Conservation (phyloP, 192 early-diverging fungal genomes). For the Globomyces pollinis-pini region DNA sequence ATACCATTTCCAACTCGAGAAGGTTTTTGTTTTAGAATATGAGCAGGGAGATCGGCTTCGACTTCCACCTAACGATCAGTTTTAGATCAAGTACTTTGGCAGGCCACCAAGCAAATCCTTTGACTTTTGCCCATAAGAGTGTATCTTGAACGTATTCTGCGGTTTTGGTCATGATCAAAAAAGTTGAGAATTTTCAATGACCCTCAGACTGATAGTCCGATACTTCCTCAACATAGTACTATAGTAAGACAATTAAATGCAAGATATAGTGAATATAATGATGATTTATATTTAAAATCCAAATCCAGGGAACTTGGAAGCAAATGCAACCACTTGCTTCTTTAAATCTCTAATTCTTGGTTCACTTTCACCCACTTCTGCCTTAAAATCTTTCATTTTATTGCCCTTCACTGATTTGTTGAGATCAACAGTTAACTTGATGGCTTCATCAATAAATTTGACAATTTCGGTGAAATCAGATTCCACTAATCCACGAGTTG, state of each 20-base stretch:
- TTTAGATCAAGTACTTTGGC: background rate
- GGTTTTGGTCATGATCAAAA: no score
- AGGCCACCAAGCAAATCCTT: constrained; percentile 7
- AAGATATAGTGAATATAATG: no score
- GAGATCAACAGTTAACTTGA: constrained; percentile 68
- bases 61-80: background rate
- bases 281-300: constrained; percentile 46
- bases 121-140: constrained; percentile 10
- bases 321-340: constrained; percentile 75
- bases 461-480: constrained; percentile 83
- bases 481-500: constrained; percentile 80
- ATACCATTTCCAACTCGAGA: background rate
- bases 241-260: no score
- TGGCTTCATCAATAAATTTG: constrained; percentile 80
- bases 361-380: constrained; percentile 53
- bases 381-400: constrained; percentile 90
- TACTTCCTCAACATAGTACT: no score
- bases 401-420: constrained; percentile 51
- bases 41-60: background rate
- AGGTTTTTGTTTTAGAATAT: background rate
- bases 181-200: no score
- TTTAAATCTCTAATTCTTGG: constrained; percentile 63
- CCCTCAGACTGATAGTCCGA: no score
- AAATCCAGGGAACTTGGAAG: constrained; percentile 78
- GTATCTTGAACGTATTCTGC: constrained; percentile 1